phyloP scores from a whole-genome alignment of 805 yeast species.

The Ogataea neopini region DNA sequence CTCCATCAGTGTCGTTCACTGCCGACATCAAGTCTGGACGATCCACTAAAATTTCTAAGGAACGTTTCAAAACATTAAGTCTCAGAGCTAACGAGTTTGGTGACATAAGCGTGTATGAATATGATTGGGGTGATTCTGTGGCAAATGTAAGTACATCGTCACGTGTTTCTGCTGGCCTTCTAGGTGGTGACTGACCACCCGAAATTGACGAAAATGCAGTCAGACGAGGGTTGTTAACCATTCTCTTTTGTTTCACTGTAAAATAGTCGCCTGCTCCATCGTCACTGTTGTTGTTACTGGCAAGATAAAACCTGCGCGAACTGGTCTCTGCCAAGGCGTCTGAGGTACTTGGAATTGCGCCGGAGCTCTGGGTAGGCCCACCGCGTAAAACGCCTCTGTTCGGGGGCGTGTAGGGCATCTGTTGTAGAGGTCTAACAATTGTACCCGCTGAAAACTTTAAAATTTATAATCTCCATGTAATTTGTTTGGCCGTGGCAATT shows the following conservation, averaged over 20 bases:
- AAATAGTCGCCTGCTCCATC: constrained; percentile 6
- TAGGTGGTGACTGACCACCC: neutral
- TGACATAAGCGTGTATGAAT: constrained; percentile 79
- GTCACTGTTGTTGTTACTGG: constrained; percentile 14
- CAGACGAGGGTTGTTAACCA: neutral
- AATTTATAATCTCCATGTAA: neutral
- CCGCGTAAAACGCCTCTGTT: constrained; percentile 11
- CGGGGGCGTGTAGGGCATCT: constrained; percentile 34
- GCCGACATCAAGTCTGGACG: constrained; percentile 46
- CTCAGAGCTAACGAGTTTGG: constrained; percentile 80
- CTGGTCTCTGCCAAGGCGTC: constrained; percentile 9
- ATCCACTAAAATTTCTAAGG: constrained; percentile 70
- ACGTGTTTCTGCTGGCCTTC: neutral
- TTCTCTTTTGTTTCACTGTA: neutral
- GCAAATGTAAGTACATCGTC: constrained; percentile 63
- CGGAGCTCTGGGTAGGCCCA: neutral
- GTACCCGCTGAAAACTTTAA: constrained; percentile 4
- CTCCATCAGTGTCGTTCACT: constrained; percentile 12
- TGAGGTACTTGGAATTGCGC: constrained; percentile 8
- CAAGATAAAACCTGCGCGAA: constrained; percentile 17
- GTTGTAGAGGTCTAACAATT: neutral
- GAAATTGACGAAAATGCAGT: neutral
- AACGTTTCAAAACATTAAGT: constrained; percentile 70
- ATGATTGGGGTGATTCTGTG: constrained; percentile 78
- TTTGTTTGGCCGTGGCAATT: neutral